Conservation (phyloP, 2,329 filamentous ascomycete species). For the Colletotrichum aenigma region DNA sequence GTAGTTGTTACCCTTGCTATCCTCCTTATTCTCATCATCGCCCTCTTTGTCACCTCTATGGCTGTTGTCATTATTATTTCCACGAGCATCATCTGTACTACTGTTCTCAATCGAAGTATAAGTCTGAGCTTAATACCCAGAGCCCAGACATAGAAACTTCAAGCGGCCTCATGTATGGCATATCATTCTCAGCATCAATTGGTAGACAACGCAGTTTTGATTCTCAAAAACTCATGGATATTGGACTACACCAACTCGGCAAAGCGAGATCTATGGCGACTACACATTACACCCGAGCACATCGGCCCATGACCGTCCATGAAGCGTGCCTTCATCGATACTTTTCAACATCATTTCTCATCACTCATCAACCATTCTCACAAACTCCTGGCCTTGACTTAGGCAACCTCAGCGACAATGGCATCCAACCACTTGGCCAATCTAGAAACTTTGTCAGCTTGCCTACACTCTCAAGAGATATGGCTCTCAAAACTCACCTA, state of each 20-base stretch:
- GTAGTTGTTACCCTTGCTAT: background rate
- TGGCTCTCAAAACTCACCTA: background rate
- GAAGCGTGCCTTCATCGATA: background rate
- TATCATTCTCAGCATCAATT: fast-evolving
- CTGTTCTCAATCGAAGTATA: background rate
- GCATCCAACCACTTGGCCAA: constrained; percentile 18
- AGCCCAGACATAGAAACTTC: background rate
- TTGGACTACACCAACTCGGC: fast-evolving
- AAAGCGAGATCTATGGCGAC: background rate
- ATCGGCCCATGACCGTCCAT: background rate
- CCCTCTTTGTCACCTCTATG: background rate
- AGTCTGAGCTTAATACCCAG: fast-evolving
- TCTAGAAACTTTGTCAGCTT: background rate
- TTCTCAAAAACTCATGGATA: background rate
- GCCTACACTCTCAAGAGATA: too few relatives aligned
- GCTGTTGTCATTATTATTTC: fast-evolving
- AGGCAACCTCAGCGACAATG: constrained; percentile 10
- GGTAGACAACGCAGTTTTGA: fast-evolving
- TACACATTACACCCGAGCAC: background rate
- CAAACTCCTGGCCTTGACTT: background rate
- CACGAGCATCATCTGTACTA: fast-evolving
- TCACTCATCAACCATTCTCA: background rate
- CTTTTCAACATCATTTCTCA: background rate
- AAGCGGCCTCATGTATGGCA: background rate
- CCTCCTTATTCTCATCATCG: background rate